Conservation (phyloP, 106 monocot species). For the Narthecium ossifragum region DNA sequence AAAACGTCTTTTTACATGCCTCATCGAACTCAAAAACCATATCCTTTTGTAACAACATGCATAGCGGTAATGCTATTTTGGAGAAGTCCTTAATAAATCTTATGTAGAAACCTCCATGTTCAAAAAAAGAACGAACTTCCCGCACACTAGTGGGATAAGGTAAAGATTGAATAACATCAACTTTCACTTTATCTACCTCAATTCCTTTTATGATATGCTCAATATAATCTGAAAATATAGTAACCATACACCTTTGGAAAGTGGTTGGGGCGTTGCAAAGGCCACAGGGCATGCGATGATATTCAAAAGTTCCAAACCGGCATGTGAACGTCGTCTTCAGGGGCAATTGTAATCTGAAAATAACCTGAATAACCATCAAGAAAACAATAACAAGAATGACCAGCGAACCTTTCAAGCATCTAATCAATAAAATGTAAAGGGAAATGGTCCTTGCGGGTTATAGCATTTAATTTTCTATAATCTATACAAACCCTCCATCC, state of each 20-base stretch:
- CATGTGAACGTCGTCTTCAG: neutral
- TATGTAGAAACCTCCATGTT: constrained; percentile 22
- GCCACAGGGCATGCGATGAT: constrained; percentile 6
- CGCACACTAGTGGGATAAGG: neutral
- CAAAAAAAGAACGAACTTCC: constrained; percentile 10
- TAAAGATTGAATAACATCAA: constrained; percentile 2
- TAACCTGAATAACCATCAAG: constrained; percentile 6
- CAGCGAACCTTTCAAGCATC: too few species aligned
- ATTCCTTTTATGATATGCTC: constrained; percentile 19
- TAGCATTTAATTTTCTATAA: too few species aligned
- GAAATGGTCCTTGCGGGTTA: too few species aligned
- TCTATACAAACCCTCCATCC: too few species aligned
- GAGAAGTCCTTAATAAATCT: constrained; percentile 21
- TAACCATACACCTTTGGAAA: constrained; percentile 14
- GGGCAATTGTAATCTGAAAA: neutral
- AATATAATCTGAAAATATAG: constrained; percentile 6
- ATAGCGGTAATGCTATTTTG: constrained; percentile 15
- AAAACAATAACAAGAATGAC: constrained; percentile 6
- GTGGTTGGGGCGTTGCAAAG: constrained; percentile 9
- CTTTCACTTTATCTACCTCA: constrained; percentile 5
- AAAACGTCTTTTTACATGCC: neutral
- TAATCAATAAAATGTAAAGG: too few species aligned
- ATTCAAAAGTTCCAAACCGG: constrained; percentile 10
- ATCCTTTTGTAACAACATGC: constrained; percentile 13
- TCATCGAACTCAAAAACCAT: constrained; percentile 5